phyloP scores from a whole-genome alignment of 495 filamentous ascomycete species.

The Sphaerosporella brunnea region DNA sequence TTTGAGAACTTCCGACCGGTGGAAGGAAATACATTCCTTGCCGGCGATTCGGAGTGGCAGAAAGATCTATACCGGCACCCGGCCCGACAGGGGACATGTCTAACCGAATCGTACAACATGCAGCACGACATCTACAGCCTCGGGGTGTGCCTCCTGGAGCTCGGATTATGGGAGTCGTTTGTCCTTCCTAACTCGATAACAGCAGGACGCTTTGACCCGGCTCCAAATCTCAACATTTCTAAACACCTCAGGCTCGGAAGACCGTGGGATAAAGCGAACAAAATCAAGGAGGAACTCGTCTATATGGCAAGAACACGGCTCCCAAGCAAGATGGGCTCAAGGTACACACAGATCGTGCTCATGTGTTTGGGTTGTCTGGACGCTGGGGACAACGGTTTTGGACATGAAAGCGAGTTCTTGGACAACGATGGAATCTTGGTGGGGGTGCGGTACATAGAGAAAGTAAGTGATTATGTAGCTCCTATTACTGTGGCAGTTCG shows the following conservation, averaged over 20 bases:
- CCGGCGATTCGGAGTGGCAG: slow-evolving; percentile 31
- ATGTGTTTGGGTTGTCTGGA: slow-evolving; percentile 42
- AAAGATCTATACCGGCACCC: slow-evolving; percentile 43
- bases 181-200: not conserved
- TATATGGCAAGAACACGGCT: slow-evolving; percentile 29
- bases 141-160: slow-evolving; percentile 42
- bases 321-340: slow-evolving; percentile 33
- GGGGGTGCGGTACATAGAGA: slow-evolving; percentile 37
- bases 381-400: slow-evolving; percentile 31
- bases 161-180: slow-evolving; percentile 42
- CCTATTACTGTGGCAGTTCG: too few relatives aligned
- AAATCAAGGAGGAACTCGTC: slow-evolving; percentile 31
- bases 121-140: slow-evolving; percentile 51
- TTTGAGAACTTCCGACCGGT: slow-evolving; percentile 16
- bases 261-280: slow-evolving; percentile 9
- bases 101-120: slow-evolving; percentile 34
- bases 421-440: slow-evolving; percentile 36
- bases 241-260: not conserved
- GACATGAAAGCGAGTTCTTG: slow-evolving; percentile 30
- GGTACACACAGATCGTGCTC: slow-evolving; percentile 34
- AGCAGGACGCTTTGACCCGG: not conserved
- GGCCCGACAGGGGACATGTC: slow-evolving; percentile 31
- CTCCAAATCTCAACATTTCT: slow-evolving; percentile 7
- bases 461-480: too few relatives aligned
- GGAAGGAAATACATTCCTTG: slow-evolving; percentile 15